Evolutionary conservation across 108 stramenopile species (phyloP).

Genomic region (Halocafeteria seosinensis): DNA sequence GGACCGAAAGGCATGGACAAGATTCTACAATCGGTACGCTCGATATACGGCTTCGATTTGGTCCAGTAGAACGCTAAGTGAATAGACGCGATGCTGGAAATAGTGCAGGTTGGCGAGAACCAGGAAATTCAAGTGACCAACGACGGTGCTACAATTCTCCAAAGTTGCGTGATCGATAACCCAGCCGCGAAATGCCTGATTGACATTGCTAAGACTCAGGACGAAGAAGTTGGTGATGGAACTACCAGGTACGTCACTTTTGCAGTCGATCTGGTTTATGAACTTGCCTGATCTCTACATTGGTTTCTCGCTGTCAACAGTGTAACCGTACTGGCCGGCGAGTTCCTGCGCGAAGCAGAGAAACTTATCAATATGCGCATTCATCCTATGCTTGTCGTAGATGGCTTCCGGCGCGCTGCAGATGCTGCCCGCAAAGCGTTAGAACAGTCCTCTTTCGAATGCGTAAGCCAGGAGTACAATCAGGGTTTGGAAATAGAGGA

Average conservation of each 20-base stretch:
- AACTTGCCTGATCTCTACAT: no score
- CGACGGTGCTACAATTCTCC: slow-evolving; percentile 69
- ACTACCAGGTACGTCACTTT: slow-evolving; percentile 48
- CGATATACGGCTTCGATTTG: no score
- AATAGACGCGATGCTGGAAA: no score
- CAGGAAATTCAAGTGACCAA: slow-evolving; percentile 23
- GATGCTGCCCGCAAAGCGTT: slow-evolving; percentile 60
- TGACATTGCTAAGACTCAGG: slow-evolving; percentile 86
- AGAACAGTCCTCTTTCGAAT: slow-evolving; percentile 40
- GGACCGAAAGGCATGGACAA: slow-evolving; percentile 99
- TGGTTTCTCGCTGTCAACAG: no score
- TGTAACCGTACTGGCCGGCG: slow-evolving; percentile 67
- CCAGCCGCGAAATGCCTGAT: slow-evolving; percentile 94
- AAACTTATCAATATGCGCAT: slow-evolving; percentile 71
- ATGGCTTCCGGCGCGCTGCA: slow-evolving; percentile 82
- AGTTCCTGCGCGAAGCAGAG: slow-evolving; percentile 89
- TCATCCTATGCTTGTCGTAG: slow-evolving; percentile 93
- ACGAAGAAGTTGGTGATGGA: slow-evolving; percentile 93
- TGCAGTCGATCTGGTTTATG: no score
- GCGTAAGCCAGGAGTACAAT: no score
- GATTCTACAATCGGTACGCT: slow-evolving; percentile 64
- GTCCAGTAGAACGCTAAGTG: no score
- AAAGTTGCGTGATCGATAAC: slow-evolving; percentile 76
- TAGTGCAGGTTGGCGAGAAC: no score
- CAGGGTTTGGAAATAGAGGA: no score